phyloP scores from a whole-genome alignment of 23 red algal species.

The Agarophyton chilense region DNA sequence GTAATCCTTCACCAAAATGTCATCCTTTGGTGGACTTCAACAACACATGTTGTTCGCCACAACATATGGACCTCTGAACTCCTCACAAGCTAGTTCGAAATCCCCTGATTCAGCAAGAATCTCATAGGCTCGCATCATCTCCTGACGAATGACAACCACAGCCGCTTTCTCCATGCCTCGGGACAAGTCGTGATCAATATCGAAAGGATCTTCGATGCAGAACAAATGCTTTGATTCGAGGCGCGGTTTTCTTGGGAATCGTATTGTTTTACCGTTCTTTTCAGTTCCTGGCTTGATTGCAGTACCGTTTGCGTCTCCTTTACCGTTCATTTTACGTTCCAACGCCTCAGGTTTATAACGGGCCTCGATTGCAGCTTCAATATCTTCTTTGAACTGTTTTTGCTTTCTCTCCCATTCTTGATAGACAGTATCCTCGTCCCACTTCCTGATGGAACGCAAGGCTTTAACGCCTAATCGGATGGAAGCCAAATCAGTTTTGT shows the following conservation, averaged over 20 bases:
- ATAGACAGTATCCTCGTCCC: constrained; percentile 67
- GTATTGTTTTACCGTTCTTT: neutral
- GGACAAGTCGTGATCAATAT: constrained; percentile 94
- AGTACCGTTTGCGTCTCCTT: neutral
- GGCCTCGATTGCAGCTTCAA: constrained; percentile 5
- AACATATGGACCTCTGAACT: constrained; percentile 20
- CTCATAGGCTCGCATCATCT: constrained; percentile 95
- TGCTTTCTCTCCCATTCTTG: constrained; percentile 61
- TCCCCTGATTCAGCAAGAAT: constrained; percentile 70
- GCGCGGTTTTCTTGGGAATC: constrained; percentile 46
- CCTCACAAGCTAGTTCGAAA: constrained; percentile 60
- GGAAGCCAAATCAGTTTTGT: constrained; percentile 69
- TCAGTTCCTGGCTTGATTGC: constrained; percentile 9
- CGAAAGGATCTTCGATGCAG: constrained; percentile 98
- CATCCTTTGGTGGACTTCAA: neutral
- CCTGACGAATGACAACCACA: constrained; percentile 74
- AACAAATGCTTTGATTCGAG: constrained; percentile 84
- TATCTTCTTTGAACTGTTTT: constrained; percentile 22
- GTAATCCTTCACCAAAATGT: neutral
- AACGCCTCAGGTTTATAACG: neutral
- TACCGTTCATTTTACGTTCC: neutral
- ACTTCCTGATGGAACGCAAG: constrained; percentile 26
- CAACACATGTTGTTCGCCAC: neutral
- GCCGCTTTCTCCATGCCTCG: constrained; percentile 77
- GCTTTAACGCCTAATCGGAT: constrained; percentile 59